phyloP scores from a whole-genome alignment of 306 rosid genomes.

The Vachellia collinsii region DNA sequence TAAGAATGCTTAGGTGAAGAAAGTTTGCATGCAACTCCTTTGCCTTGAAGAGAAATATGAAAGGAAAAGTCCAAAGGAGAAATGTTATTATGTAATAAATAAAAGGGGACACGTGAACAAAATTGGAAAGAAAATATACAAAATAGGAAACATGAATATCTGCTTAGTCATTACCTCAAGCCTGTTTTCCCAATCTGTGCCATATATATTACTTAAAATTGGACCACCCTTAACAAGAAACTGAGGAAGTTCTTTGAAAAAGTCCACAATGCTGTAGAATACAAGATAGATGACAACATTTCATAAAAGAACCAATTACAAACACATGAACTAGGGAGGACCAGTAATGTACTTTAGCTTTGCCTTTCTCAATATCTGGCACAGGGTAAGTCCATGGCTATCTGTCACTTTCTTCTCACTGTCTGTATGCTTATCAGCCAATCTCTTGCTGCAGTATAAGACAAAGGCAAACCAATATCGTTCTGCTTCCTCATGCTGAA shows the following conservation, averaged over 20 bases:
- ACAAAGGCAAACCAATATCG: slow-evolving; percentile 65
- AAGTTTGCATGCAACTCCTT: slow-evolving; percentile 21
- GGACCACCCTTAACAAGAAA: slow-evolving; percentile 88
- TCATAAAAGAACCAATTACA: slow-evolving; percentile 30
- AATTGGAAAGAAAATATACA: background rate
- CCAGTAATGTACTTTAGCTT: slow-evolving; percentile 70
- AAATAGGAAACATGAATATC: slow-evolving; percentile 29
- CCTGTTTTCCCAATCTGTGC: slow-evolving; percentile 92
- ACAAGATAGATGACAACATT: slow-evolving; percentile 34
- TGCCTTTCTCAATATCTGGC: slow-evolving; percentile 80
- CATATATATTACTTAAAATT: slow-evolving; percentile 65
- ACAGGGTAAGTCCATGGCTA: slow-evolving; percentile 50
- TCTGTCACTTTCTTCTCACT: slow-evolving; percentile 38
- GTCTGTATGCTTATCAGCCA: slow-evolving; percentile 44
- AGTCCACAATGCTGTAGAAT: slow-evolving; percentile 73
- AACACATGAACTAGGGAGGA: slow-evolving; percentile 26
- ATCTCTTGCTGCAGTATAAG: slow-evolving; percentile 57
- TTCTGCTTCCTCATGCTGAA: slow-evolving; percentile 73
- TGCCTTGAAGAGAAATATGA: slow-evolving; percentile 46
- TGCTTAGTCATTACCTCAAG: slow-evolving; percentile 66
- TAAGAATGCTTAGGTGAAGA: slow-evolving; percentile 20
- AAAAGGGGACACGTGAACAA: background rate
- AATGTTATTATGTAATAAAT: background rate
- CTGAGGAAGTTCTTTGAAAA: slow-evolving; percentile 96
- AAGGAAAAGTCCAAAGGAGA: slow-evolving; percentile 12